Conservation (phyloP, 805 yeast species). For the Nakazawaea pomicola region DNA sequence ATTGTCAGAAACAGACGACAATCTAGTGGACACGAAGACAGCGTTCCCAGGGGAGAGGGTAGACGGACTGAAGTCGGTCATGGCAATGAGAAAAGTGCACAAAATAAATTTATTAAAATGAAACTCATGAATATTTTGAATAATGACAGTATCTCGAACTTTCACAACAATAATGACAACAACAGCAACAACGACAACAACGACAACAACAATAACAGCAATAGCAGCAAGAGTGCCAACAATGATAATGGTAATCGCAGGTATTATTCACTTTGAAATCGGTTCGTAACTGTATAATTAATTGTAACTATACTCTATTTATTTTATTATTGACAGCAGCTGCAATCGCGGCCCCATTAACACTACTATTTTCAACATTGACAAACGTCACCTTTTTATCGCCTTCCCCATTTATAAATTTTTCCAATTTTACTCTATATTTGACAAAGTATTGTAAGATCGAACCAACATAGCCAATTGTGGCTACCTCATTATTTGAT, state of each 20-base stretch:
- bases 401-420: slow-evolving; percentile 14
- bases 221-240: too few relatives aligned
- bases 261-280: too few relatives aligned
- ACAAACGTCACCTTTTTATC: slow-evolving; percentile 31
- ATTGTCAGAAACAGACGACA: slow-evolving; percentile 8
- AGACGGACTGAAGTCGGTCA: background rate
- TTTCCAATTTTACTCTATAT: slow-evolving; percentile 30
- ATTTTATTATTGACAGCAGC: slow-evolving; percentile 25
- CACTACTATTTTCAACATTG: slow-evolving; percentile 39
- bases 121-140: slow-evolving; percentile 5
- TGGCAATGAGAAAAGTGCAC: background rate
- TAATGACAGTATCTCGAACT: too few relatives aligned
- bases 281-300: too few relatives aligned
- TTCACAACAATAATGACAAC: background rate
- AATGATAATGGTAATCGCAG: too few relatives aligned
- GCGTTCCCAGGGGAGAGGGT: too few relatives aligned
- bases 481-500: slow-evolving; percentile 20
- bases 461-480: slow-evolving; percentile 48
- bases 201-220: too few relatives aligned
- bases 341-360: slow-evolving; percentile 52
- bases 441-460: slow-evolving; percentile 38
- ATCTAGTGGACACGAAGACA: slow-evolving; percentile 1
- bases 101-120: slow-evolving; percentile 5
- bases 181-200: background rate
- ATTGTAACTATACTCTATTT: too few relatives aligned